These are phyloP conservation scores for Carnegiea gigantea DNA, from an alignment of 179 eudicot species.

Conservation along the genomic window DNA sequence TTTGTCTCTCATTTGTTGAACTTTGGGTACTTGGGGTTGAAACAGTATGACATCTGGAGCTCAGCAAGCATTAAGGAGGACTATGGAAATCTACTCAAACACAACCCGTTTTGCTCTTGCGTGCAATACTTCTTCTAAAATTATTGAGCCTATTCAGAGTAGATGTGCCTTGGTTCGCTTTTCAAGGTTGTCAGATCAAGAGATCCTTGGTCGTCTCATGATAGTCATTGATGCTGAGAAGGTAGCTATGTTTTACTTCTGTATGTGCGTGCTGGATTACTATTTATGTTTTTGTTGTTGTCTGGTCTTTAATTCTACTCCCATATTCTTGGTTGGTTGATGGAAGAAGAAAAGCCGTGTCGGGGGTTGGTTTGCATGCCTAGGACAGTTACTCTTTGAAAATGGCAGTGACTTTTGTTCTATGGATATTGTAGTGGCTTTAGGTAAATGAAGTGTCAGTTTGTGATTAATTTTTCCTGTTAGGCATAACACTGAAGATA, in stretches of 20 bases:
- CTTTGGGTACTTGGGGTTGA: conserved; percentile 5
- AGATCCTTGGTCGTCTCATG: conserved; percentile 94
- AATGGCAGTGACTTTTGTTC: neutral
- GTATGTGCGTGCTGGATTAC: neutral
- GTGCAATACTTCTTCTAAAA: conserved; percentile 85
- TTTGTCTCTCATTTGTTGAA: neutral
- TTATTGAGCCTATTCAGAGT: conserved; percentile 98
- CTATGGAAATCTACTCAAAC: conserved; percentile 94
- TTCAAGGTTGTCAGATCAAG: conserved; percentile 90
- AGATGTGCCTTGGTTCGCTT: conserved; percentile 96
- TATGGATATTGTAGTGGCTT: neutral
- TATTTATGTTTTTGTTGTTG: neutral
- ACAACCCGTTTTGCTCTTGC: conserved; percentile 98
- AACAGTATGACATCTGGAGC: conserved; percentile 98
- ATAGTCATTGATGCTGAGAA: conserved; percentile 81
- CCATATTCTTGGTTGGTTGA: neutral
- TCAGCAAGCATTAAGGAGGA: conserved; percentile 93
- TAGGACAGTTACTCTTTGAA: no score
- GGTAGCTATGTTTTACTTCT: conserved; percentile 38
- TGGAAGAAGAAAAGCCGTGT: neutral
- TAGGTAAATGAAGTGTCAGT: neutral
- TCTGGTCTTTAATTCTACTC: neutral
- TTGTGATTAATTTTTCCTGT: neutral
- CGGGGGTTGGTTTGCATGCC: no score
- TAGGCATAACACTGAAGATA: neutral